Evolutionary conservation across 2,329 filamentous ascomycete species (phyloP), one percentile per base, ranked within the genome.

Genomic region (Talaromyces sp.): DNA sequence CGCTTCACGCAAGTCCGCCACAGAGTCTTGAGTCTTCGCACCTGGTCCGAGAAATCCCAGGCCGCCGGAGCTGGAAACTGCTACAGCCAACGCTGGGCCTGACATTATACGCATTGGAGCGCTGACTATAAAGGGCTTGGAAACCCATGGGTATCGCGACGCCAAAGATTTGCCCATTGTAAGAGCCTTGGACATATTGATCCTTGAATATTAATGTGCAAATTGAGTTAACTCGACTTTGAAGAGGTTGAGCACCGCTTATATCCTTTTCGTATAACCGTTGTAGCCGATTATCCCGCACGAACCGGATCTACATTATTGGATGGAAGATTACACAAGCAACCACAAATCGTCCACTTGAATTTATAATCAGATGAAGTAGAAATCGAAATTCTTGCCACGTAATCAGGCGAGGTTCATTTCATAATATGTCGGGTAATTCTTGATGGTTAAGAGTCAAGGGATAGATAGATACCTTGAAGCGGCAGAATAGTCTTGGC

Each of bases 81-180:
- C 80, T 17, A 85, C 74, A 2, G 86, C 84, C 1, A 91, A 77
- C 0, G 69, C 79, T 60, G 70, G 81, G 65, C 73, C 80, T 61
- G 80, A 75, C 63, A 90, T 84, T 21, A 87, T 77, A 53, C 86
- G 83, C 88, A 91, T 91, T 0, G 88, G 89, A 2, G 86, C 88
- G 56, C 79, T 75, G 56, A 83, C 77, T 21, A 91, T 79, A 17
- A 89, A 73, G 1, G 86, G 86, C 2, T 70, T 65, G n/a, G 76
- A 69, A 4, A 77, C 79, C 84, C 85, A 88, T 63, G 85, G 83
- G 65, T 58, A 61, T 7, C 52, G 40, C 11, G 36, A 45, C n/a
- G 50, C 9, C 17, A 60, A 40, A 31, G 21, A 39, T 15, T 51
- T 36, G 4, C 48, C 58, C n/a, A 60, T 55, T 13, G 41, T 22